Conservation (phyloP, 371 early-diverging fungal species). For the Mycotypha africana region DNA sequence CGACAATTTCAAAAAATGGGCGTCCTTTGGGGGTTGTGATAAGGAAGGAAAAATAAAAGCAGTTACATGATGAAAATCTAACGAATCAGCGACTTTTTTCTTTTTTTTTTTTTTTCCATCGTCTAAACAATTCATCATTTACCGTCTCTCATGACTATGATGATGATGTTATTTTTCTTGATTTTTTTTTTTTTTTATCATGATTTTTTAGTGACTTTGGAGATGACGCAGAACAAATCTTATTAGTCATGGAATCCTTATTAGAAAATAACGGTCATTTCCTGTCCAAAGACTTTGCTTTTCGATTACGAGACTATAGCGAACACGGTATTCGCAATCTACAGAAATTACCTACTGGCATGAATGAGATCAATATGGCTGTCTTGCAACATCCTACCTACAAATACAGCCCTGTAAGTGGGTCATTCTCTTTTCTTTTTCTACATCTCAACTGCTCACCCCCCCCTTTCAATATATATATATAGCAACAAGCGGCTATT, state of each 20-base stretch:
- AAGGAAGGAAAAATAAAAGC: no score
- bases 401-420: conserved; percentile 24
- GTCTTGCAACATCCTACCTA: conserved; percentile 43
- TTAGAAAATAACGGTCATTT: conserved; percentile 47
- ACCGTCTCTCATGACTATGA: no score
- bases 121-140: no score
- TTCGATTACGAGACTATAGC: conserved; percentile 42
- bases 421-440: background rate
- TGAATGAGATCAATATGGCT: conserved; percentile 49
- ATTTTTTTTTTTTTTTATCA: no score
- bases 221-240: conserved; percentile 63
- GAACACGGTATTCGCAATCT: conserved; percentile 46
- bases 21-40: no score
- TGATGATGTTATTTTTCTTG: no score
- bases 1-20: no score
- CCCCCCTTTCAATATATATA: background rate
- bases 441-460: background rate
- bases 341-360: conserved; percentile 49
- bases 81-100: no score
- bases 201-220: conserved; percentile 61
- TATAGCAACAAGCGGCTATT: conserved; percentile 24
- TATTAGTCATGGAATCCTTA: conserved; percentile 52
- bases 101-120: no score
- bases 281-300: conserved; percentile 44
- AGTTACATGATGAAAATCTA: no score